These are phyloP conservation scores for Tolypocladium amazonense DNA, from an alignment of 2,329 filamentous ascomycete species.

Conservation along the genomic window DNA sequence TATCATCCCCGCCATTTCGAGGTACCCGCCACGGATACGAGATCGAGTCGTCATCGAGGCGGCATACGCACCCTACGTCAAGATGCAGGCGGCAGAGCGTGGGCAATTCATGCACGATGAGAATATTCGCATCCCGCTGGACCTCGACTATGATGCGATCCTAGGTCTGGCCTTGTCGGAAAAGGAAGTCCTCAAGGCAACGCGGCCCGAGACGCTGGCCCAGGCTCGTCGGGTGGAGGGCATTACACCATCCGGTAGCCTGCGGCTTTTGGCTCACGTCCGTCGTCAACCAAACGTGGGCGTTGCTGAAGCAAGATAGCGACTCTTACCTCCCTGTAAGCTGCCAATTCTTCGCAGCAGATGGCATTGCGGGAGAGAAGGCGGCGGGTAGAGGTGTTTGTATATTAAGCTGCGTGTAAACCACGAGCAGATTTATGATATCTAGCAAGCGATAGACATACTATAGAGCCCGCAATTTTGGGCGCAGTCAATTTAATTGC, in stretches of 20 bases:
- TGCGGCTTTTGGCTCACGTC: slow-evolving; percentile 55
- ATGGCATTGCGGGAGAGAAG: neutral
- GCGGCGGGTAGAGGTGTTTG: neutral
- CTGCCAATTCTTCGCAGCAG: neutral
- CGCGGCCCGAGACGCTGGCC: slow-evolving; percentile 73
- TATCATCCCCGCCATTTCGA: slow-evolving; percentile 44
- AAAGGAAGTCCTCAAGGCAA: slow-evolving; percentile 55
- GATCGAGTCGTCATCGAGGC: slow-evolving; percentile 71
- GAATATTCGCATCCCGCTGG: slow-evolving; percentile 55
- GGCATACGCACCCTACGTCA: slow-evolving; percentile 77
- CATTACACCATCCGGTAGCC: slow-evolving; percentile 48
- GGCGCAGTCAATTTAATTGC: neutral
- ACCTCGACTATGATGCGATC: slow-evolving; percentile 67
- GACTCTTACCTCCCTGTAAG: neutral
- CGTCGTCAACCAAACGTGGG: slow-evolving; percentile 15
- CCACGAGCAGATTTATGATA: neutral
- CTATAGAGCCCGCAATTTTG: neutral
- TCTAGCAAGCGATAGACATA: neutral
- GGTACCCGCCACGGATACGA: slow-evolving; percentile 48
- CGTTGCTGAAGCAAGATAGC: neutral
- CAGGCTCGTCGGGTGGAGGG: slow-evolving; percentile 86
- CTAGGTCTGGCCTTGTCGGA: slow-evolving; percentile 72
- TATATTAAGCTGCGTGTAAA: neutral
- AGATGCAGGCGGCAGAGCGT: slow-evolving; percentile 56
- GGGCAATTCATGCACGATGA: slow-evolving; percentile 68